Conservation (phyloP, 345 rosid species). For the Geranium rotundifolium region DNA sequence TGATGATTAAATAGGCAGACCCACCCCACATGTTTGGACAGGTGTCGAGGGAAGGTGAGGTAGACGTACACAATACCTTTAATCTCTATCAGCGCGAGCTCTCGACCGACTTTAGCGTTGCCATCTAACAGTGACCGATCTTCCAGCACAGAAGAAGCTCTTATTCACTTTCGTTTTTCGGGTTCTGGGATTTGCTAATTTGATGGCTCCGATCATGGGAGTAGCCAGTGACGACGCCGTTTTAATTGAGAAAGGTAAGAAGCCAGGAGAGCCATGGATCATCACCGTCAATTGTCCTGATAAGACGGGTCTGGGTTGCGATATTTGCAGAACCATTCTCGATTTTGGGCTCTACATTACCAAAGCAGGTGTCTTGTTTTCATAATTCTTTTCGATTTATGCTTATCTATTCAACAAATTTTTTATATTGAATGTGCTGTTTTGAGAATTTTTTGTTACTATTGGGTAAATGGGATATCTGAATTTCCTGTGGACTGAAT, state of each 20-base stretch:
- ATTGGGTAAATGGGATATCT: background rate
- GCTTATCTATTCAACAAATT: too few relatives aligned
- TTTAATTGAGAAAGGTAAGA: constrained; percentile 49
- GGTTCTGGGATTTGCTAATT: too few relatives aligned
- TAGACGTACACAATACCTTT: background rate
- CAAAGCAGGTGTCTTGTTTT: constrained; percentile 44
- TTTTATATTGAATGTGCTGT: too few relatives aligned
- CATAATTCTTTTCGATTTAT: too few relatives aligned
- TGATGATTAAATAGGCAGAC: background rate
- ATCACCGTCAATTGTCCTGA: constrained; percentile 79
- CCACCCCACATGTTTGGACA: constrained; percentile 1
- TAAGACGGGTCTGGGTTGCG: constrained; percentile 66
- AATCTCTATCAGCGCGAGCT: too few relatives aligned
- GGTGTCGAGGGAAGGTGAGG: constrained; percentile 9
- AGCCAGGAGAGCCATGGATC: constrained; percentile 50
- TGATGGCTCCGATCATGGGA: constrained; percentile 22
- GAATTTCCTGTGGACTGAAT: too few relatives aligned
- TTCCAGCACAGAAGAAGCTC: background rate
- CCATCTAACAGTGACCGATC: background rate
- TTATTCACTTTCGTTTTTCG: background rate
- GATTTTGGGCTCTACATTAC: constrained; percentile 68
- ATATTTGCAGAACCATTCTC: constrained; percentile 58
- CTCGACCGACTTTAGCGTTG: background rate
- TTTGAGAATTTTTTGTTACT: background rate
- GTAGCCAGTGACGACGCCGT: constrained; percentile 46